These are phyloP conservation scores for Clonostachys rosea DNA, from an alignment of 2,329 filamentous ascomycete genomes.

Conservation along the genomic window DNA sequence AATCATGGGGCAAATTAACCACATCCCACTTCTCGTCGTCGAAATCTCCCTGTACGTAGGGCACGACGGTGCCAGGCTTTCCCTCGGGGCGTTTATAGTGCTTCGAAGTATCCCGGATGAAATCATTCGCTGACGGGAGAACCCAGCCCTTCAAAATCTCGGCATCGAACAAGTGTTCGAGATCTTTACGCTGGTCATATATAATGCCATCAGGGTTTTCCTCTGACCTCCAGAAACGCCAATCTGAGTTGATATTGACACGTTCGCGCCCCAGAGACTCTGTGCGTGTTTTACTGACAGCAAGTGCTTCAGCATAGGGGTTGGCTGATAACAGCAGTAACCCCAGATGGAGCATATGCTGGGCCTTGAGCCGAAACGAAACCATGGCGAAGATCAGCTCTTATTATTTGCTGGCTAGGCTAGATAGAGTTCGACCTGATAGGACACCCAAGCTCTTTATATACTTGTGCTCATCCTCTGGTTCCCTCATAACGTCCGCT, in stretches of 20 bases:
- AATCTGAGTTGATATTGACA: conserved; percentile 24
- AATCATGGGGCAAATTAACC: conserved; percentile 40
- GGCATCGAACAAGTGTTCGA: conserved; percentile 6
- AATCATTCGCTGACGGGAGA: conserved; percentile 31
- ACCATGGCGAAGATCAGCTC: no score
- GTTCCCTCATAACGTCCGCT: no score
- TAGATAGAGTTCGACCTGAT: no score
- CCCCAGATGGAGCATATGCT: no score
- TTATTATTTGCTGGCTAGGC: no score
- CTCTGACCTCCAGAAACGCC: conserved; percentile 28
- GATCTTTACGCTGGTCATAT: conserved; percentile 14
- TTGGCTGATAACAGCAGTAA: no score
- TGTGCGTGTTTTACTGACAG: no score
- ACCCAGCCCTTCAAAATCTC: conserved; percentile 31
- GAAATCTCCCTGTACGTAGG: conserved; percentile 23
- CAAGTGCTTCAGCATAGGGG: no score
- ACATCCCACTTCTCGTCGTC: conserved; percentile 34
- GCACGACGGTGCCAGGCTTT: conserved; percentile 17
- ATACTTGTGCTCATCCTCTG: no score
- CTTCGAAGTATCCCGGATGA: conserved; percentile 20
- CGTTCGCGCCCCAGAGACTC: conserved; percentile 12
- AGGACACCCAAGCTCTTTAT: no score
- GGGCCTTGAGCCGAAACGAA: no score
- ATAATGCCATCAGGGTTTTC: conserved; percentile 26
- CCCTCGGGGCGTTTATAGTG: conserved; percentile 22